Conservation (phyloP, 2,329 filamentous ascomycete species). For the Penicillium sp. region DNA sequence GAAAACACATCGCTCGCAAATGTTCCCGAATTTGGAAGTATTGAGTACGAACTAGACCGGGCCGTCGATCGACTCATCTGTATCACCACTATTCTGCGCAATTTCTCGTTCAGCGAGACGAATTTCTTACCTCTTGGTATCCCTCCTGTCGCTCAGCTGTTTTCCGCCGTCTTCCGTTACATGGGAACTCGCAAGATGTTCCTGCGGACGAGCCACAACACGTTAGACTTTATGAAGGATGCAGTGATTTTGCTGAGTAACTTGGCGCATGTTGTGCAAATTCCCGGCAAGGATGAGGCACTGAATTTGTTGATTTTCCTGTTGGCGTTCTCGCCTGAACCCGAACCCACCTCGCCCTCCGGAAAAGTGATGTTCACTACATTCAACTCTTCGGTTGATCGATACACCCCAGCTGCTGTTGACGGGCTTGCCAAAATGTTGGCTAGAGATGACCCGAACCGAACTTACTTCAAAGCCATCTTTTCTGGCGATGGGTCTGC, state of each 20-base stretch:
- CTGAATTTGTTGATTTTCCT: slow-evolving; percentile 84
- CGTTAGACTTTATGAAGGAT: slow-evolving; percentile 96
- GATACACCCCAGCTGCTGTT: slow-evolving; percentile 84
- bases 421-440: slow-evolving; percentile 89
- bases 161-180: slow-evolving; percentile 79
- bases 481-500: slow-evolving; percentile 70
- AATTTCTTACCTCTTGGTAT: slow-evolving; percentile 77
- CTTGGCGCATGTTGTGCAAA: slow-evolving; percentile 72
- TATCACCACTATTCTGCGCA: slow-evolving; percentile 87
- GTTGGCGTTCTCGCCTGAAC: slow-evolving; percentile 81
- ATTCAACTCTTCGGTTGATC: slow-evolving; percentile 78
- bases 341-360: slow-evolving; percentile 59
- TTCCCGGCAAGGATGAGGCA: slow-evolving; percentile 84
- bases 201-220: slow-evolving; percentile 76
- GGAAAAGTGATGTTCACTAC: slow-evolving; percentile 70
- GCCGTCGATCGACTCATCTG: slow-evolving; percentile 85
- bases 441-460: slow-evolving; percentile 88
- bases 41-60: slow-evolving; percentile 77
- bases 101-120: slow-evolving; percentile 79
- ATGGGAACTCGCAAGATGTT: slow-evolving; percentile 87
- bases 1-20: slow-evolving; percentile 73
- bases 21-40: slow-evolving; percentile 69
- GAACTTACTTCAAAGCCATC: slow-evolving; percentile 76
- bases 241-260: slow-evolving; percentile 86
- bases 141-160: slow-evolving; percentile 73